These are phyloP conservation scores for Nannizzia gypsea DNA, from an alignment of 2,329 filamentous ascomycete species.

Conservation along the genomic window DNA sequence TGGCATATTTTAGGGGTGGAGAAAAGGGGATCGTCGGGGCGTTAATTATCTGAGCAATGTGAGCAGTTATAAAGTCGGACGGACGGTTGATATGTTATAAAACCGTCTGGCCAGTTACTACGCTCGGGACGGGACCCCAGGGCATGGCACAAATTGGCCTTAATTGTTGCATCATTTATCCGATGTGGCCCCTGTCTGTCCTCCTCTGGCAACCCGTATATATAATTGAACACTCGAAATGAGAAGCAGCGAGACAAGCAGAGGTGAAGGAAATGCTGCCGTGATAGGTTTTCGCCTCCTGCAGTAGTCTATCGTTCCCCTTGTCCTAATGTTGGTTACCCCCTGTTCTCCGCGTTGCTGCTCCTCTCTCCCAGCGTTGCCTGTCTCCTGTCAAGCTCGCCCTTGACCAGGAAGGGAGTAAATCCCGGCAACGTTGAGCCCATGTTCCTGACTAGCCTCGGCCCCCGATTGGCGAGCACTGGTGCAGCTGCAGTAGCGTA, in stretches of 20 bases:
- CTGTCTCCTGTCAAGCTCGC: not conserved
- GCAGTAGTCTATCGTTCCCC: not conserved
- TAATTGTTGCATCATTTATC: not conserved
- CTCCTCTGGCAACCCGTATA: not conserved
- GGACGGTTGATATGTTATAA: not conserved
- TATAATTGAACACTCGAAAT: too few relatives aligned
- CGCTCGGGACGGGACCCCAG: not conserved
- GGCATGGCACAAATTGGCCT: not conserved
- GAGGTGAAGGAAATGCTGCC: not conserved
- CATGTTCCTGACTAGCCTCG: conserved; percentile 1
- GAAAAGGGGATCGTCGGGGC: not conserved
- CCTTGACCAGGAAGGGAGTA: not conserved
- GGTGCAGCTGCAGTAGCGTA: not conserved
- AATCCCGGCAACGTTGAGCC: not conserved
- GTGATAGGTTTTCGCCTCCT: not conserved
- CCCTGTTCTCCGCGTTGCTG: not conserved
- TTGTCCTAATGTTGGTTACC: not conserved
- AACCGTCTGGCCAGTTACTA: not conserved
- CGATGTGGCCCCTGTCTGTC: not conserved
- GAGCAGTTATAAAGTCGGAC: not conserved
- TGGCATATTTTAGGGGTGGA: not conserved
- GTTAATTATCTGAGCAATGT: conserved; percentile 4
- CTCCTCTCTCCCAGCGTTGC: not conserved
- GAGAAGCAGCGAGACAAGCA: not conserved
- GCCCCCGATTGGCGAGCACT: conserved; percentile 1